Conservation (phyloP, 2,329 filamentous ascomycete species). For the Nectriaceae sp. region DNA sequence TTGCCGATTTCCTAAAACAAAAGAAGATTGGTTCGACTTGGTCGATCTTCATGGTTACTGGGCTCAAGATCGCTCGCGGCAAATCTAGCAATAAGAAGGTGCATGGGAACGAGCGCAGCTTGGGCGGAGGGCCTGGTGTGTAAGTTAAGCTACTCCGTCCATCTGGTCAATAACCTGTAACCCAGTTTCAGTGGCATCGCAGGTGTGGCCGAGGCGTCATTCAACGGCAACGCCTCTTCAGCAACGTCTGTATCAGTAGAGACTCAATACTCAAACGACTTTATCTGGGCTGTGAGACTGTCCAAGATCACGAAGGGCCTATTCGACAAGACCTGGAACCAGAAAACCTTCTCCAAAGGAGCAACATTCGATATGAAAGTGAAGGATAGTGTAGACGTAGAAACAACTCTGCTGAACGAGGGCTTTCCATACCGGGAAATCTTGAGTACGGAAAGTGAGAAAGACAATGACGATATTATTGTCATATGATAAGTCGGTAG, state of each 20-base stretch:
- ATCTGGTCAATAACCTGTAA: neutral
- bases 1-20: neutral
- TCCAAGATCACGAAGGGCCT: neutral
- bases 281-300: neutral
- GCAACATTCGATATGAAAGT: neutral
- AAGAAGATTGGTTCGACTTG: conserved; percentile 1
- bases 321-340: neutral
- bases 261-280: neutral
- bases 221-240: neutral
- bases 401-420: neutral
- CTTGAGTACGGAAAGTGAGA: neutral
- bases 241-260: neutral
- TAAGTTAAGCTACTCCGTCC: neutral
- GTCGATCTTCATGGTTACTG: conserved; percentile 1
- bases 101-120: neutral
- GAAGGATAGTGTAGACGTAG: neutral
- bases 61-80: neutral
- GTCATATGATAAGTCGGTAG: neutral
- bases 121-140: neutral
- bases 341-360: neutral
- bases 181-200: neutral
- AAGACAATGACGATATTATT: neutral
- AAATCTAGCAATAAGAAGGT: neutral
- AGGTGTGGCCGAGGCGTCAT: neutral
- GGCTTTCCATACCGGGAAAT: neutral